Evolutionary conservation across 192 early-diverging fungal genomes (phyloP), one percentile per base, ranked within the genome.

Genomic region (Dissophora ornata): DNA sequence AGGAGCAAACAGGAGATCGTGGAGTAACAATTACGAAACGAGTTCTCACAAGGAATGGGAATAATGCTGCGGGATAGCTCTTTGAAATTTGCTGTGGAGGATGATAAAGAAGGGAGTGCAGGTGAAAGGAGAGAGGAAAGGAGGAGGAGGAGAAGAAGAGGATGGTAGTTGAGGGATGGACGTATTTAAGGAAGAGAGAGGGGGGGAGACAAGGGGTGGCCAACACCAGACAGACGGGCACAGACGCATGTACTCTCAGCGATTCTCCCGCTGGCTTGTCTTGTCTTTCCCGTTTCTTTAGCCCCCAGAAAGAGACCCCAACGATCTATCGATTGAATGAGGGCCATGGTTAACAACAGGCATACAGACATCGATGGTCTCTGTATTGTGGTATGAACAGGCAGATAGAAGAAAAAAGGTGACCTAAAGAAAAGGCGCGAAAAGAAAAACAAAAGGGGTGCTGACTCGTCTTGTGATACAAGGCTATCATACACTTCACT

Each of bases 391-490:
- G 58, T 46, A 49, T 61, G 58, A 61, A 49, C 18, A 48, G 34
- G 9, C 11, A 45, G 2, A 42, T 48, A 48, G 21, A 49, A 49
- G 38, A 46, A 53, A 65, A 47, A 66, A 47, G 57, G 46, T 51
- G 63, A 54, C 44, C 48, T 12, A 29, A 47, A 19, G 13, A 58
- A 40, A 41, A 51, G 55, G 54, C 47, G 66, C 66, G 56, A 54
- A 50, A 57, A 68, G 49, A 29, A 67, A 54, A 50, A 48, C 21
- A 53, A 63, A 63, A 47, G 50, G 62, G 52, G 44, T 38, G 57
- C 15, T 68, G 66, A 68, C 56, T 55, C 41, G 54, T 57, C 64
- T 57, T 55, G 64, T 67, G 64, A 67, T 47, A 67, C 54, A 18
- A 65, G n/a, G n/a, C n/a, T n/a, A n/a, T n/a, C n/a, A n/a, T n/a